phyloP scores from a whole-genome alignment of 352 stramenopile genomes.

The Pythium pectinolyticum region DNA sequence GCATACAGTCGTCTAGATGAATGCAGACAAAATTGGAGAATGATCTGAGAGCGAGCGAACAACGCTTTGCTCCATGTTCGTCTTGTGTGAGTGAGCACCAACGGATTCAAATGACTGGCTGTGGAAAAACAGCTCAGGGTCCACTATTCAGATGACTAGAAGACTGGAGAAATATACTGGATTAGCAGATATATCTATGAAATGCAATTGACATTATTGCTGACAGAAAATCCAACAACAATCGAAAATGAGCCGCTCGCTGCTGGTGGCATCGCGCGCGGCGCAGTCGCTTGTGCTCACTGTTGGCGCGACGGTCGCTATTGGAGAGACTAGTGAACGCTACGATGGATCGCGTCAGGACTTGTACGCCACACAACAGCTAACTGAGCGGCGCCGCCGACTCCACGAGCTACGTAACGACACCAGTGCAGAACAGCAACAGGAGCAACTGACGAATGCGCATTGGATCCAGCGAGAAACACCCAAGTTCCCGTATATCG shows the following conservation, averaged over 20 bases:
- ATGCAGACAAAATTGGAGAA: background rate
- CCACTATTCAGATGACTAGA: background rate
- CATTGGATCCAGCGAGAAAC: constrained; percentile 49
- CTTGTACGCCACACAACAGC: constrained; percentile 40
- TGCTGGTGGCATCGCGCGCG: background rate
- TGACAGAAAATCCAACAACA: background rate
- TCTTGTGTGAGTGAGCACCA: background rate
- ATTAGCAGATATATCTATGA: background rate
- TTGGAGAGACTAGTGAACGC: constrained; percentile 42
- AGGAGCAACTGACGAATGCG: background rate
- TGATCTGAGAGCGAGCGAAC: background rate
- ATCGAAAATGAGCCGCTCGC: background rate
- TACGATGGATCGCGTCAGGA: constrained; percentile 41
- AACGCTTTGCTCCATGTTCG: background rate
- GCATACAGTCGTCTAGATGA: background rate
- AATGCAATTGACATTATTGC: background rate
- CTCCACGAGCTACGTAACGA: background rate
- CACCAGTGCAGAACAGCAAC: background rate
- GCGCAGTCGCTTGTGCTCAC: constrained; percentile 29
- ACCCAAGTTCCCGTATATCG: constrained; percentile 67
- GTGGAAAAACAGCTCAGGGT: background rate
- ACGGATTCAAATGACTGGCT: constrained; percentile 33
- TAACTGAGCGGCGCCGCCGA: constrained; percentile 24
- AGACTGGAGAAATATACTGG: background rate
- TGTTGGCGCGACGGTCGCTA: constrained; percentile 25